Base-by-base conservation (phyloP, 257 asterid genomes). In the Salvia rosmarinus region DNA sequence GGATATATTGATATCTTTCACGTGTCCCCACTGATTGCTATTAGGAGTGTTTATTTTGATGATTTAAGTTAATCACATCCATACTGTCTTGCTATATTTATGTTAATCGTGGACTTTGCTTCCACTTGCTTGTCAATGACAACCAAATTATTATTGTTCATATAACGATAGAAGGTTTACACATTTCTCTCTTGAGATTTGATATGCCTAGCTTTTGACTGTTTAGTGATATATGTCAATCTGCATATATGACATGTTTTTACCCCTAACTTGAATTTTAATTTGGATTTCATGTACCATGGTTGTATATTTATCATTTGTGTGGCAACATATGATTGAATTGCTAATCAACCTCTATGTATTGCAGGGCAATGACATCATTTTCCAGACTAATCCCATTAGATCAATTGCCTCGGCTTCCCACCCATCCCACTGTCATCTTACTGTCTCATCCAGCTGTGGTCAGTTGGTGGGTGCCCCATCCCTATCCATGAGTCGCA, bases 331-430 rank as follows among this genome's bases (percentile, higher is more conserved):
- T 30, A 34, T 57, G 67, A 25, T 61, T 19, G 50, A 11, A 51
- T 23, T 16, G 16, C 63, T 80, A 59, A 54, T 61, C 39, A 60
- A 42, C 16, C 1, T 76, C 13, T 79, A 17, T 76, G 49, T 77
- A 35, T 64, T 85, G 82, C 90, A 94, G 99, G 91, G 92, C 7
- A 74, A 68, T 79, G 89, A 78, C 68, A 40, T 79, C 68, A 35
- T 74, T 59, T 78, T 78, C 71, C 90, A 69, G 78, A 72, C 80
- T 46, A 85, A 77, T 76, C 64, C 92, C 19, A 40, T 50, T 64
- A 73, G 85, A 58, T 70, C 81, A 59, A 66, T 67, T 51, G 75
- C 80, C 64, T 61, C 58, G 56, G 77, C 81, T 34, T 75, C 77
- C 65, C 82, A 75, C 46, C 61, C 60, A 42, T 75, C 72, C 43